A percentile compares a stretch with the other conserved stretches of the same genome.
phyloP scores from a whole-genome alignment of 805 yeast genomes.

The Kuraishia capsulata region DNA sequence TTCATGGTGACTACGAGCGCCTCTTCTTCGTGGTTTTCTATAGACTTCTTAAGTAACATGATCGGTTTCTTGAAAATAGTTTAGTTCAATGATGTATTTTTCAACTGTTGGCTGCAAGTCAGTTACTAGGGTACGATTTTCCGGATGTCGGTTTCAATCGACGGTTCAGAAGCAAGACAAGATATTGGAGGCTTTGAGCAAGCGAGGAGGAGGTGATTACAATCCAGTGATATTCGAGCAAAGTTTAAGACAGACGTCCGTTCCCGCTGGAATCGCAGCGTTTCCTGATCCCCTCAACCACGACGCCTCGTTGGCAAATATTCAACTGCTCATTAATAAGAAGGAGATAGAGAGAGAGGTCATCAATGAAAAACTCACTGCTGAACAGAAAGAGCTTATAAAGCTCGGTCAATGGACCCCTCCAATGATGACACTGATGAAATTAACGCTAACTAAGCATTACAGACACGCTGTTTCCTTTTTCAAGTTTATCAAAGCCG shows the following conservation, averaged over 20 bases:
- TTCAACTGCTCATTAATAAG: not conserved
- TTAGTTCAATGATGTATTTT: no score
- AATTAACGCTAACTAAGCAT: not conserved
- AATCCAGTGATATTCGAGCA: no score
- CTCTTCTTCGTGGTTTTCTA: no score
- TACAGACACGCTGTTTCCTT: slow-evolving; percentile 2
- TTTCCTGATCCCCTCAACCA: slow-evolving; percentile 3
- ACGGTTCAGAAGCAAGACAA: no score
- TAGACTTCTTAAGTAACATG: no score
- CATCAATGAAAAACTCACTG: not conserved
- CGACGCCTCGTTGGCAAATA: slow-evolving; percentile 5
- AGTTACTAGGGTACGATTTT: no score
- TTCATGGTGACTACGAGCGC: no score
- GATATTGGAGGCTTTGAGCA: no score
- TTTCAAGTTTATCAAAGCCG: slow-evolving; percentile 45
- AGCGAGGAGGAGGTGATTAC: no score
- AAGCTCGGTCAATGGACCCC: not conserved
- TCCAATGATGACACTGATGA: not conserved
- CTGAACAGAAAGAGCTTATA: not conserved
- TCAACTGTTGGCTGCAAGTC: no score
- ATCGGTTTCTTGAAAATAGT: no score
- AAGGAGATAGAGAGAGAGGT: not conserved
- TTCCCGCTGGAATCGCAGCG: not conserved
- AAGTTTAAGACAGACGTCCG: not conserved
- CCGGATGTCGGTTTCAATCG: no score